A percentile compares a stretch with the other conserved stretches of the same genome.
Evolutionary conservation across 768 basidiomycete genomes (phyloP).

Genomic region (Xerocomus spinulosus): DNA sequence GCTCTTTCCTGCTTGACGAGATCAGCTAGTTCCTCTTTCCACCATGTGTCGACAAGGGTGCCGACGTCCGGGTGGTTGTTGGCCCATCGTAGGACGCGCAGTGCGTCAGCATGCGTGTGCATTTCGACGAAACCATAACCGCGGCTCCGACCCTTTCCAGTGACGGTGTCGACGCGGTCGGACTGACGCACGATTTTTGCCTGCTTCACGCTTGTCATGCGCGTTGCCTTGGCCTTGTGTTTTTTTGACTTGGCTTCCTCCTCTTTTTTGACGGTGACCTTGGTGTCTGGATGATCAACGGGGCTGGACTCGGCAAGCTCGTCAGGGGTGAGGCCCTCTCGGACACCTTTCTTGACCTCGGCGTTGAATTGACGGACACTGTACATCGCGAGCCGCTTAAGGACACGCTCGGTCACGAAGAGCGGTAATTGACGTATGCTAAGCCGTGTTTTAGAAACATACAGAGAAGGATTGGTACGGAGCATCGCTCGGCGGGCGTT

Average conservation of each 20-base stretch:
- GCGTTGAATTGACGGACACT: conserved; percentile 73
- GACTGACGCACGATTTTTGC: conserved; percentile 87
- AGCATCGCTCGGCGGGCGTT: conserved; percentile 80
- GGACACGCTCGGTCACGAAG: conserved; percentile 83
- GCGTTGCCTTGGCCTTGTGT: conserved; percentile 21
- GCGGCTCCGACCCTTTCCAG: conserved; percentile 82
- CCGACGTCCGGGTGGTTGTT: conserved; percentile 79
- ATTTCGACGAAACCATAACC: conserved; percentile 97
- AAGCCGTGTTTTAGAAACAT: conserved; percentile 90
- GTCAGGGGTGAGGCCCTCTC: conserved; percentile 63
- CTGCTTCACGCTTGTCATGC: conserved; percentile 66
- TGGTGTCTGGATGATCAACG: conserved; percentile 24
- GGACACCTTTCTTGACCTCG: conserved; percentile 61
- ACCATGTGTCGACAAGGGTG: conserved; percentile 72
- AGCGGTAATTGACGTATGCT: conserved; percentile 90
- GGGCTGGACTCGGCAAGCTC: conserved; percentile 32
- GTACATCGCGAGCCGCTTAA: conserved; percentile 84
- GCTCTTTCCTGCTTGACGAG: conserved; percentile 51
- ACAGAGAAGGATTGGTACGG: conserved; percentile 88
- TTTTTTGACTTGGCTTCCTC: conserved; percentile 23
- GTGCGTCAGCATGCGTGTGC: conserved; percentile 80
- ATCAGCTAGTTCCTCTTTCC: conserved; percentile 70
- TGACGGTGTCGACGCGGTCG: conserved; percentile 85
- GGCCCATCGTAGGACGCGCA: conserved; percentile 88
- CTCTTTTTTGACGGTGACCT: conserved; percentile 26